phyloP scores from a whole-genome alignment of 257 asterid genomes.

The Capsicum rhomboideum region DNA sequence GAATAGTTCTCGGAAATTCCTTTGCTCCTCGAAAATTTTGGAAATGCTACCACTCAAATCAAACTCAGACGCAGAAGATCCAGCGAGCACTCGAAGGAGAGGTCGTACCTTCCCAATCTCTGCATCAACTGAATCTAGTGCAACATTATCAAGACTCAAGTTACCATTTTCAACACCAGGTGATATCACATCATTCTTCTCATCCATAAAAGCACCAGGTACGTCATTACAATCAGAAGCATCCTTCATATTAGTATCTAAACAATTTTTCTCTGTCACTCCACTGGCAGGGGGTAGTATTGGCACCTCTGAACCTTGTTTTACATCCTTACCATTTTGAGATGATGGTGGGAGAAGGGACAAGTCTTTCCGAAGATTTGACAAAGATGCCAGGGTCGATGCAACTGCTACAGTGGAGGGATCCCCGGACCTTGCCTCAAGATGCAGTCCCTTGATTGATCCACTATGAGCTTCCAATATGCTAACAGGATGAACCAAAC shows the following conservation, averaged over 20 bases:
- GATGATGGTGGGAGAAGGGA: conserved; percentile 56
- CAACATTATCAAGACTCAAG: conserved; percentile 20
- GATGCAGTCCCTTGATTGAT: conserved; percentile 53
- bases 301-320: conserved; percentile 50
- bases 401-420: conserved; percentile 76
- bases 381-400: conserved; percentile 63
- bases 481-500: conserved; percentile 46
- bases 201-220: conserved; percentile 16
- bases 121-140: conserved; percentile 30
- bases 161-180: conserved; percentile 36
- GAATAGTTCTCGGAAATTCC: conserved; percentile 32
- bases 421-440: conserved; percentile 67
- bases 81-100: conserved; percentile 34
- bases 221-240: conserved; percentile 42
- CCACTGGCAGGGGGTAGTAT: conserved; percentile 54
- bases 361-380: conserved; percentile 48
- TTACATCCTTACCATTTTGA: conserved; percentile 38
- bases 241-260: conserved; percentile 53
- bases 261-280: conserved; percentile 36
- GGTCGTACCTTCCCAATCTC: conserved; percentile 58
- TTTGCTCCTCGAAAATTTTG: conserved; percentile 44
- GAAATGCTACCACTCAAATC: conserved; percentile 46
- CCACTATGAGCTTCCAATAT: conserved; percentile 65
- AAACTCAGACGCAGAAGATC: conserved; percentile 41
- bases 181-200: conserved; percentile 35